Evolutionary conservation across 495 filamentous ascomycete species (phyloP).

Genomic region (Xylaria grammica): DNA sequence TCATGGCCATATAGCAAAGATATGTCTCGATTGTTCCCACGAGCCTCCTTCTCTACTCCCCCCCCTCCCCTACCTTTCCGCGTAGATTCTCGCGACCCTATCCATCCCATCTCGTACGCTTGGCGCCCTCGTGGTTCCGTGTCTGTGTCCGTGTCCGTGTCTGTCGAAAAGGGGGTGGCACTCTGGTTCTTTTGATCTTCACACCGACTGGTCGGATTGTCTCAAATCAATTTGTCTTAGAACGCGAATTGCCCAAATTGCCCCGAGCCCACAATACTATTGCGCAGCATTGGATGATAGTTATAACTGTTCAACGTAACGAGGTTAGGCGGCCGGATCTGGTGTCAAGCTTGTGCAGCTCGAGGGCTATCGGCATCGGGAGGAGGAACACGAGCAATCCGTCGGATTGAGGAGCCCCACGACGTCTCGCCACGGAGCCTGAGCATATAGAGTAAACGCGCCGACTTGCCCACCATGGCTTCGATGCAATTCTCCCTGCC

Average conservation of each 20-base stretch:
- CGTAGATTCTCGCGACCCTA: not conserved
- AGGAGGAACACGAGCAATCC: not conserved
- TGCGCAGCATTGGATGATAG: constrained; percentile 6
- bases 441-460: not conserved
- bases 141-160: not conserved
- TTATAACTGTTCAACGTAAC: not conserved
- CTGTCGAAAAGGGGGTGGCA: constrained; percentile 11
- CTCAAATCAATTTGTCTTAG: constrained; percentile 5
- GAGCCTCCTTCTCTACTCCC: not conserved
- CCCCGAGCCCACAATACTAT: not conserved
- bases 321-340: not conserved
- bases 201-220: constrained; percentile 16
- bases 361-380: not conserved
- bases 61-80: not conserved
- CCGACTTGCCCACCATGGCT: constrained; percentile 20
- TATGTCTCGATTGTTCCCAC: too few species aligned
- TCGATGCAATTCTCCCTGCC: constrained; percentile 33
- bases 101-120: too few species aligned
- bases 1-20: constrained; percentile 1
- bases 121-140: too few species aligned
- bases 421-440: not conserved
- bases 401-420: not conserved
- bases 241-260: not conserved
- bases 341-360: not conserved
- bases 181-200: not conserved